Conservation (phyloP, 805 yeast genomes). For the Pichia nakasei region DNA sequence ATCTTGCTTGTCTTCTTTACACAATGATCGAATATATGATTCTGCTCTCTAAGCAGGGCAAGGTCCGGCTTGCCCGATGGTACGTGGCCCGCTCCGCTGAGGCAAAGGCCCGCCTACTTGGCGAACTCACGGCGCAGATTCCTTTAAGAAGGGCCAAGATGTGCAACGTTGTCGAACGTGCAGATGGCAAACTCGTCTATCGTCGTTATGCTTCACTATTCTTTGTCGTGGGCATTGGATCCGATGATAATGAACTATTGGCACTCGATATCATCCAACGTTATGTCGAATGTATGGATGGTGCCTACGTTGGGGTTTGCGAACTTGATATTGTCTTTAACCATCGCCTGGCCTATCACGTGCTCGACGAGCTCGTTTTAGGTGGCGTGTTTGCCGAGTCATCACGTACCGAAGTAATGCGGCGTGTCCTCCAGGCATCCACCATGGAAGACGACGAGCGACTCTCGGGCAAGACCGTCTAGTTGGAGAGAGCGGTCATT, state of each 20-base stretch:
- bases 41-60: constrained; percentile 88
- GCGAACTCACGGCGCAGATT: constrained; percentile 82
- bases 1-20: constrained; percentile 27
- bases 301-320: constrained; percentile 90
- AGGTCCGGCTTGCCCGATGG: constrained; percentile 91
- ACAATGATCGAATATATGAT: constrained; percentile 45
- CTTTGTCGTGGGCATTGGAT: constrained; percentile 79
- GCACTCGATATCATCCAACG: constrained; percentile 84
- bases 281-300: constrained; percentile 95
- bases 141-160: constrained; percentile 82
- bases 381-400: constrained; percentile 87
- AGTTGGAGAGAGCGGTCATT: too few species aligned
- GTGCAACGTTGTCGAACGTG: constrained; percentile 90
- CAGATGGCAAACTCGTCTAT: constrained; percentile 77
- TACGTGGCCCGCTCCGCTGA: constrained; percentile 74
- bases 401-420: constrained; percentile 68
- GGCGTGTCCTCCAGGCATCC: constrained; percentile 40
- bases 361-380: constrained; percentile 79
- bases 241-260: constrained; percentile 76
- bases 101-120: too few species aligned
- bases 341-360: constrained; percentile 87
- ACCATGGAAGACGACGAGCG: constrained; percentile 33
- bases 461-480: too few species aligned
- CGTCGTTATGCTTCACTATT: constrained; percentile 89
- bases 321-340: constrained; percentile 95